These are phyloP conservation scores for Apiotrichum montevideense DNA, from an alignment of 1,284 basidiomycete species.

Conservation along the genomic window DNA sequence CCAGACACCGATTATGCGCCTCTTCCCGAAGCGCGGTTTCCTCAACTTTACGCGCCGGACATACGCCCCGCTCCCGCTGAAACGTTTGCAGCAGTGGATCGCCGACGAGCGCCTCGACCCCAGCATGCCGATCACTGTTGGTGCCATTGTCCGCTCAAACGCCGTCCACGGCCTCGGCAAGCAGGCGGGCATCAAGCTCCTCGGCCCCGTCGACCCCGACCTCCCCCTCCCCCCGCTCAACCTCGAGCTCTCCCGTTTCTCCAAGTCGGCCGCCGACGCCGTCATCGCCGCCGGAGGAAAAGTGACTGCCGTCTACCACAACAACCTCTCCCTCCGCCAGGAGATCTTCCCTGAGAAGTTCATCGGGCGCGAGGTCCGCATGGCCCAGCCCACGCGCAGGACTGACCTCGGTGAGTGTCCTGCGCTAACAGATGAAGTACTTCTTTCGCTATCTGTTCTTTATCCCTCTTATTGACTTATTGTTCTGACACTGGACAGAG, in stretches of 20 bases:
- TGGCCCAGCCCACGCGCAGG: slow-evolving; percentile 74
- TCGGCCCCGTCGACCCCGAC: slow-evolving; percentile 61
- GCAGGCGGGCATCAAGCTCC: slow-evolving; percentile 70
- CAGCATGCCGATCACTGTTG: slow-evolving; percentile 78
- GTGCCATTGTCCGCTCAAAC: slow-evolving; percentile 73
- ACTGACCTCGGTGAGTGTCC: slow-evolving; percentile 68
- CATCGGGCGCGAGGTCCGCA: slow-evolving; percentile 55
- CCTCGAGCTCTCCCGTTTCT: slow-evolving; percentile 77
- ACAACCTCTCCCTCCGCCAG: slow-evolving; percentile 72
- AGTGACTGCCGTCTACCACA: slow-evolving; percentile 89
- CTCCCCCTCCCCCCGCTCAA: slow-evolving; percentile 59
- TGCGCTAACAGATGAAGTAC: background rate
- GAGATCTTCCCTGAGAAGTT: slow-evolving; percentile 58
- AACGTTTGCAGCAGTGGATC: slow-evolving; percentile 86
- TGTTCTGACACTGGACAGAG: slow-evolving; percentile 19
- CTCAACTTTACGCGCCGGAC: slow-evolving; percentile 69
- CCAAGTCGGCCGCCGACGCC: slow-evolving; percentile 75
- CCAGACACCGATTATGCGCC: slow-evolving; percentile 86
- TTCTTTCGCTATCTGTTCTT: background rate
- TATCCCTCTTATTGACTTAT: too few species aligned
- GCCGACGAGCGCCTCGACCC: slow-evolving; percentile 73
- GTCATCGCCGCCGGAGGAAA: slow-evolving; percentile 76
- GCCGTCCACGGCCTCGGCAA: slow-evolving; percentile 85
- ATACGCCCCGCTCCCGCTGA: slow-evolving; percentile 79
- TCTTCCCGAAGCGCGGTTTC: slow-evolving; percentile 91